Evolutionary conservation across 2,329 filamentous ascomycete genomes (phyloP), one percentile per base, ranked within the genome.

Genomic region (Dendryphion nanum): DNA sequence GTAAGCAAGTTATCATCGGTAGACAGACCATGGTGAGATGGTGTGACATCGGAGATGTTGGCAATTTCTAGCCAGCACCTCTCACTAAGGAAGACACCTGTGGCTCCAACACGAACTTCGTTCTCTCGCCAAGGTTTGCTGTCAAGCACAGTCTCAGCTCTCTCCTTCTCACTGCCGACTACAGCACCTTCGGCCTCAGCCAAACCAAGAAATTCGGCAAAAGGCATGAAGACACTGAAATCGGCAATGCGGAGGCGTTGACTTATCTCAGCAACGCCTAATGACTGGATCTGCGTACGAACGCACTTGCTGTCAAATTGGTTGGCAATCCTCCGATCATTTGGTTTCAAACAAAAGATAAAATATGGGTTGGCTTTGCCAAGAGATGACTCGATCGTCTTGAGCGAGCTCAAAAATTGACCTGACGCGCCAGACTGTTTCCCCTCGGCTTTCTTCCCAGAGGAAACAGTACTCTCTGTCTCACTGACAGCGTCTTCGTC

Each of bases 291-390:
- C 62, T 98, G 93, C 8, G 86, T 87, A 4, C 93, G 83, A 16
- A 98, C 93, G 62, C 93, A 98, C 67, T 97, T 97, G 77, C 89
- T 96, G 66, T 98, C 93, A 55, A 97, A 98, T 59, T 98, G 93
- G 53, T 98, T 98, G 45, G 93, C 91, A 50, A 98, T 98, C 34
- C 93, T 83, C 37, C 93, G 81, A 63, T 98, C 93, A 53, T 98
- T 98, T 16, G 93, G 91, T 69, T 98, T 98, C 47, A 98, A 70
- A 59, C 93, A 98, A 68, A 98, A 96, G 30, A 98, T 80, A 54
- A 96, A 97, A 68, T 98, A 98, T 1, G 86, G 81, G 57, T 98
- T 98, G 8, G 89, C 86, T 57, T 89, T 87, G 4, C 84, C 79
- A 30, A 98, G 74, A 2, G 89, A 90, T 54, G 91, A 90, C 41